Base-by-base conservation (phyloP, 305 asterid genomes). In the Fraxinus angustifolia region DNA sequence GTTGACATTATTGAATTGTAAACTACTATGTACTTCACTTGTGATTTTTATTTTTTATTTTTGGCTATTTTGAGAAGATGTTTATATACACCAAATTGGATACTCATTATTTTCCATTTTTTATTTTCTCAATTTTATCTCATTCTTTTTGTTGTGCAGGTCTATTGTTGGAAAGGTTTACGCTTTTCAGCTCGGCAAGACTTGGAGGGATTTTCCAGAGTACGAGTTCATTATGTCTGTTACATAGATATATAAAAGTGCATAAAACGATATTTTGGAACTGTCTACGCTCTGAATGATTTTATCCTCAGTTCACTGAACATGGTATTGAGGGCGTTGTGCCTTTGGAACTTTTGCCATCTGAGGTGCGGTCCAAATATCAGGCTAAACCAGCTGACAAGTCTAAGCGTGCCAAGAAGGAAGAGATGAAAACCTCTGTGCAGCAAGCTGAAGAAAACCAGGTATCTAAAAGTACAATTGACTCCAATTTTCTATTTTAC, bases 141-240 rank as follows among this genome's bases (percentile, higher is more conserved):
- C 10, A 75, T 45, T 82, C 70, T 79, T 82, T 75, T 81, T 70
- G 77, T 88, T 79, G 83, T 89, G 74, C 86, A 94, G 99, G 99
- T 96, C 65, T 96, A 94, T 87, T 96, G 98, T 88, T 96, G 99
- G 99, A 96, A 96, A 92, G 98, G 97, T 81, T 87, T 96, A 74
- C 90, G 98, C 88, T 96, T 96, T 86, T 94, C 99, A 75, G 97
- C 99, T 78, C 91, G 99, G 68, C 99, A 94, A 86, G 99, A 96
- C 88, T 86, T 95, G 89, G 99, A 95, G 87, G 97, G 97, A 53
- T 95, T 94, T 88, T 96, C 99, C 68, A 87, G 92, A 86, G 99
- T 95, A 89, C 5, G 97, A 56, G 36, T 40, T 76, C 50, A 75
- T 76, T 70, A 17, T 70, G 26, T 33, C 35, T 67, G 34, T 48